phyloP scores from a whole-genome alignment of 495 filamentous ascomycete species.

The Tuber indicum region DNA sequence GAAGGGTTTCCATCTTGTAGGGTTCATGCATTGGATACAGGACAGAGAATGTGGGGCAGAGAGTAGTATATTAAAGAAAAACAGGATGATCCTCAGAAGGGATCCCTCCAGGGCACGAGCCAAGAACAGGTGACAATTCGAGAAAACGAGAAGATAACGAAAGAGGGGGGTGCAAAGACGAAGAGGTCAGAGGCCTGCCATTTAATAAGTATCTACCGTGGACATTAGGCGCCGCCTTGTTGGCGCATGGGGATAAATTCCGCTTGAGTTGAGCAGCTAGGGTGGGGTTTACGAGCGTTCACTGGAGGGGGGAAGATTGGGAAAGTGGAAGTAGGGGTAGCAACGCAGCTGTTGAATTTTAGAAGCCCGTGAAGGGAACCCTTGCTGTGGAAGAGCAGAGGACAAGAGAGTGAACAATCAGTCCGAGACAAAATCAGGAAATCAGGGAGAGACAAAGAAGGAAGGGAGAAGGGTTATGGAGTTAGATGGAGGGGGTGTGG shows the following conservation, averaged over 20 bases:
- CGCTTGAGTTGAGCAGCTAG: slow-evolving; percentile 38
- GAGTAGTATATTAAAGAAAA: slow-evolving; percentile 17
- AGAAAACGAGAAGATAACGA: slow-evolving; percentile 35
- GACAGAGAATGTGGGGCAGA: slow-evolving; percentile 31
- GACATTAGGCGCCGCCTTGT: slow-evolving; percentile 37
- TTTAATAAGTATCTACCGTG: slow-evolving; percentile 41
- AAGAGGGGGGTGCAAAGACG: slow-evolving; percentile 31
- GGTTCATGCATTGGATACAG: slow-evolving; percentile 32
- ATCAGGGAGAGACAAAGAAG: slow-evolving; percentile 29
- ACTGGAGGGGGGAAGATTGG: slow-evolving; percentile 32
- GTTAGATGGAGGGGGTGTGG: slow-evolving; percentile 7
- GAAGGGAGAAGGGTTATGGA: slow-evolving; percentile 11
- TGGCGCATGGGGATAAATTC: slow-evolving; percentile 39
- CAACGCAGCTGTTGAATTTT: slow-evolving; percentile 33
- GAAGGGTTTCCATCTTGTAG: slow-evolving; percentile 38
- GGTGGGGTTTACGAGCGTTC: slow-evolving; percentile 39
- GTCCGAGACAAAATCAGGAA: slow-evolving; percentile 37
- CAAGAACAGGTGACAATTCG: slow-evolving; percentile 32
- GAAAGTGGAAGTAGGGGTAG: slow-evolving; percentile 25
- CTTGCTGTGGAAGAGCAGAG: slow-evolving; percentile 28
- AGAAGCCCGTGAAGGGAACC: slow-evolving; percentile 27
- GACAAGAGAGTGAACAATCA: slow-evolving; percentile 33
- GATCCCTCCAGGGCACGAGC: slow-evolving; percentile 22
- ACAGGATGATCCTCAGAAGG: slow-evolving; percentile 35
- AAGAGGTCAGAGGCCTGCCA: slow-evolving; percentile 40